Percentiles rank a stretch among this genome's conserved stretches.
Evolutionary conservation across 139 green algal species (phyloP).

Genomic region (Haematococcus sp.): DNA sequence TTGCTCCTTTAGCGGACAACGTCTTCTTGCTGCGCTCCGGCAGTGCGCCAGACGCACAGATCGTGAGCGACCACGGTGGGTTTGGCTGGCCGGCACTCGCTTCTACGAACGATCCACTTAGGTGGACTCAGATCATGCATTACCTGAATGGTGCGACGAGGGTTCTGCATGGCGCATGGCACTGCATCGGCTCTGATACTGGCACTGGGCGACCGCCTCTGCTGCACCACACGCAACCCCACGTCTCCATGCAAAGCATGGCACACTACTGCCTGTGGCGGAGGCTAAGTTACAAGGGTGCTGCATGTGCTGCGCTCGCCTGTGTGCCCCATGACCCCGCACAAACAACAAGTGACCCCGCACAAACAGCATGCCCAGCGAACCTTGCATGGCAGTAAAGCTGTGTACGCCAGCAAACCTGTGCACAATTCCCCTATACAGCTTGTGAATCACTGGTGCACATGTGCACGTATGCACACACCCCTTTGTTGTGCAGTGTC

Average conservation of each 20-base stretch:
- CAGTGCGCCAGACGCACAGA: slow-evolving; percentile 87
- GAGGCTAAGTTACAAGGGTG: too few species aligned
- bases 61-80: slow-evolving; percentile 84
- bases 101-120: too few species aligned
- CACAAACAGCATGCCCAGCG: too few species aligned
- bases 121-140: slow-evolving; percentile 24
- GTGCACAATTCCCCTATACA: slow-evolving; percentile 1
- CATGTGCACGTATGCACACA: neutral
- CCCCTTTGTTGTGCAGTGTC: slow-evolving; percentile 14
- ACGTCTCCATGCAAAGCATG: too few species aligned
- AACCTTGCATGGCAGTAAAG: too few species aligned
- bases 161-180: neutral
- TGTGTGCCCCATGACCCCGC: too few species aligned
- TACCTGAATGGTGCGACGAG: neutral
- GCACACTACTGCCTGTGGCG: too few species aligned
- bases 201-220: too few species aligned
- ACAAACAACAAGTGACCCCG: too few species aligned
- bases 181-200: too few species aligned
- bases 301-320: too few species aligned
- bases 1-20: slow-evolving; percentile 81
- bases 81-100: neutral
- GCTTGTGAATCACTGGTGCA: neutral
- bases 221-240: too few species aligned
- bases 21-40: slow-evolving; percentile 80
- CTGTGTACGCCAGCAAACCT: neutral